A percentile compares a stretch with the other conserved stretches of the same genome.
phyloP scores from a whole-genome alignment of 208 protist genomes.

The Wallacemonas sp. region DNA sequence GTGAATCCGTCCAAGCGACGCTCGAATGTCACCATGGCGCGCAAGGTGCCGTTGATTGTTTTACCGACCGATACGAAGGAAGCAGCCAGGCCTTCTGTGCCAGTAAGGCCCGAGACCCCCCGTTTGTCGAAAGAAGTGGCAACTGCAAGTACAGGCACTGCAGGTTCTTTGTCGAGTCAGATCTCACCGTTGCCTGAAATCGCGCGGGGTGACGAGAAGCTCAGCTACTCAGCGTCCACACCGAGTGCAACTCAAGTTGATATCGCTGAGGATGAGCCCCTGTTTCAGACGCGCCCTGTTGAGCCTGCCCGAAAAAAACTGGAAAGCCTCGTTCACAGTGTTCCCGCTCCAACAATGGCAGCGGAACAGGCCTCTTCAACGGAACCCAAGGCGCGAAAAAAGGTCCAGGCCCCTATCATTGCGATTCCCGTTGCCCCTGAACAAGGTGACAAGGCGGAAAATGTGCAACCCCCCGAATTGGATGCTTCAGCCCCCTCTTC shows the following conservation, averaged over 20 bases:
- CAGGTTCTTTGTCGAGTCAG: no score
- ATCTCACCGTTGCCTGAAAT: no score
- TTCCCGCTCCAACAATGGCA: background rate
- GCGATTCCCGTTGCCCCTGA: slow-evolving; percentile 20
- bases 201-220: no score
- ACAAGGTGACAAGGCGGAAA: background rate
- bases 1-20: background rate
- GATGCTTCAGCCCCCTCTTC: no score
- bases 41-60: slow-evolving; percentile 68
- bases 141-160: no score
- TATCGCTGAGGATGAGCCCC: slow-evolving; percentile 48
- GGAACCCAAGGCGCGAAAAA: slow-evolving; percentile 9
- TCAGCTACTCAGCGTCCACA: no score
- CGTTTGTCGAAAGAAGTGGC: no score
- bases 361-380: no score
- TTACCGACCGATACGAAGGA: slow-evolving; percentile 16
- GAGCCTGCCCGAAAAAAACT: background rate
- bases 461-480: background rate
- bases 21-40: slow-evolving; percentile 32
- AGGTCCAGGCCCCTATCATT: slow-evolving; percentile 24
- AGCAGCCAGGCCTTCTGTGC: background rate
- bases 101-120: no score
- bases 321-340: background rate
- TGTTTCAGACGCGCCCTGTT: slow-evolving; percentile 37
- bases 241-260: no score